Conservation (phyloP, 441 rosid genomes). For the Mallotus repandus region DNA sequence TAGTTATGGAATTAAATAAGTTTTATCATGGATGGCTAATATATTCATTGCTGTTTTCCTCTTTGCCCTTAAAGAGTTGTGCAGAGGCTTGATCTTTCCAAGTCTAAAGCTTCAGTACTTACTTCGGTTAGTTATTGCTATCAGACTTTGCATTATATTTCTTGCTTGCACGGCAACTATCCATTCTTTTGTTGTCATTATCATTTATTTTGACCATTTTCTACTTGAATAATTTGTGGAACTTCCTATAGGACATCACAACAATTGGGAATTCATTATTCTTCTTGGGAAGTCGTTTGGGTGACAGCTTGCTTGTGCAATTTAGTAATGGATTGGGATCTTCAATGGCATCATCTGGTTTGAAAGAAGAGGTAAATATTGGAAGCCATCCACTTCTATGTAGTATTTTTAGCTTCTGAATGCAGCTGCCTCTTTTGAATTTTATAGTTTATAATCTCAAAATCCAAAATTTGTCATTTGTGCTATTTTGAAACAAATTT, state of each 20-base stretch:
- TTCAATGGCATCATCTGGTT: slow-evolving; percentile 54
- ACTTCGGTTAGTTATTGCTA: slow-evolving; percentile 73
- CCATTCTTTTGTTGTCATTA: slow-evolving; percentile 6
- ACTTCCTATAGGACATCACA: slow-evolving; percentile 72
- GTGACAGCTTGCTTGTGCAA: slow-evolving; percentile 98
- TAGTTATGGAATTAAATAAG: background rate
- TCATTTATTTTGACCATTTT: slow-evolving; percentile 20
- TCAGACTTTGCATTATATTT: slow-evolving; percentile 18
- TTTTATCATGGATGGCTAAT: slow-evolving; percentile 17
- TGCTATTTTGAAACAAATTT: slow-evolving; percentile 13
- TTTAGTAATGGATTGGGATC: slow-evolving; percentile 71
- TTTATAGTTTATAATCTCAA: background rate
- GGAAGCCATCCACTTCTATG: slow-evolving; percentile 11
- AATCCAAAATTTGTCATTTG: slow-evolving; percentile 1
- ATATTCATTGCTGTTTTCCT: slow-evolving; percentile 24
- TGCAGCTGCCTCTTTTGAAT: background rate
- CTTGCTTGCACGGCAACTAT: slow-evolving; percentile 20
- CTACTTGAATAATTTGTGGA: slow-evolving; percentile 25
- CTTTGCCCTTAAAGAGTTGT: slow-evolving; percentile 69
- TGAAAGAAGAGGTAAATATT: slow-evolving; percentile 80
- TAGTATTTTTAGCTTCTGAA: slow-evolving; percentile 4
- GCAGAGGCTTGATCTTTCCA: slow-evolving; percentile 95
- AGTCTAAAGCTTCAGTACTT: slow-evolving; percentile 98
- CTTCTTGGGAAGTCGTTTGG: slow-evolving; percentile 92
- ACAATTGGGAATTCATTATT: slow-evolving; percentile 80